Evolutionary conservation across 768 basidiomycete genomes (phyloP).

Genomic region (Hygrophorus russula): DNA sequence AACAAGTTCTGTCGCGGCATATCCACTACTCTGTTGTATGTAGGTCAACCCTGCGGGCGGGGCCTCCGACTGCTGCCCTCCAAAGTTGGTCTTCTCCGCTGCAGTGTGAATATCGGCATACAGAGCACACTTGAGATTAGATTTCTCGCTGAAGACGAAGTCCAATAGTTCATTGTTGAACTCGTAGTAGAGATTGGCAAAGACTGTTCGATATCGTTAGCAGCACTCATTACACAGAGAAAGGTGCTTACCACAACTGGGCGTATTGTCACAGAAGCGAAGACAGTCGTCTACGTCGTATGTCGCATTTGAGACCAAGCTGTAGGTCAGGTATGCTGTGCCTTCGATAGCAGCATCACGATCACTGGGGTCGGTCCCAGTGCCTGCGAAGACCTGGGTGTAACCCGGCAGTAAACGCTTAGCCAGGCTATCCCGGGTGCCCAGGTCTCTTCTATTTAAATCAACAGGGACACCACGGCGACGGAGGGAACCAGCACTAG

Average conservation of each 20-base stretch:
- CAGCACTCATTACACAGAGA: conserved; percentile 8
- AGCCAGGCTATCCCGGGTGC: not conserved
- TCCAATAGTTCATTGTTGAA: conserved; percentile 32
- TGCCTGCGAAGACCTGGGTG: conserved; percentile 21
- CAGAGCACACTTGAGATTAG: conserved; percentile 36
- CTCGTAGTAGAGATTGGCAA: conserved; percentile 40
- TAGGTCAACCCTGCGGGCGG: conserved; percentile 25
- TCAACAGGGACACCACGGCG: conserved; percentile 2
- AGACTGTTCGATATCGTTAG: conserved; percentile 20
- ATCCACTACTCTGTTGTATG: conserved; percentile 34
- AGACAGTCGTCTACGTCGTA: conserved; percentile 34
- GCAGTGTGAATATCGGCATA: conserved; percentile 33
- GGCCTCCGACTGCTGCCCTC: conserved; percentile 29
- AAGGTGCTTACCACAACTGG: conserved; percentile 25
- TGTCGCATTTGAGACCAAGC: conserved; percentile 31
- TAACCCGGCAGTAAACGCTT: conserved; percentile 20
- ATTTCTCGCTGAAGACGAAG: conserved; percentile 24
- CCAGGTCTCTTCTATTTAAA: not conserved
- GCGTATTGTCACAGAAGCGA: conserved; percentile 24
- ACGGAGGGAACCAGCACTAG: conserved; percentile 11
- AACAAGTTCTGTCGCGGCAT: conserved; percentile 20
- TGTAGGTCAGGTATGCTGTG: conserved; percentile 39
- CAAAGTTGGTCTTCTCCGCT: conserved; percentile 32
- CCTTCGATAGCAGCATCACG: conserved; percentile 34
- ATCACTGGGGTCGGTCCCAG: conserved; percentile 21